Percentiles rank a stretch among this genome's conserved stretches.
phyloP scores from a whole-genome alignment of 768 basidiomycete genomes.

The Mycena sanguinolenta region DNA sequence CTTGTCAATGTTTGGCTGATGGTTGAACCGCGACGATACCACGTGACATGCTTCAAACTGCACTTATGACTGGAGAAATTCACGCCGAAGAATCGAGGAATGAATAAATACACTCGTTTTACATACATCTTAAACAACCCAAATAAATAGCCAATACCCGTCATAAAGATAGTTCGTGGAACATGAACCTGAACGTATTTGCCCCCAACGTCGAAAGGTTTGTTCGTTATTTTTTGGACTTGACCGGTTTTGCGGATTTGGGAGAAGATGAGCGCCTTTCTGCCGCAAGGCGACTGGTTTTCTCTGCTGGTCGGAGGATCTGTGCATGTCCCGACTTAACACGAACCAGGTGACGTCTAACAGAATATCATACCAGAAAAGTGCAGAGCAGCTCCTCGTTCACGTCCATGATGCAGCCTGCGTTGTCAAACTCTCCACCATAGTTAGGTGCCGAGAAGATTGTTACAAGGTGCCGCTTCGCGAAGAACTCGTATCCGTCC shows the following conservation, averaged over 20 bases:
- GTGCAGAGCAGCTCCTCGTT: slow-evolving; percentile 20
- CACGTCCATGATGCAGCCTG: slow-evolving; percentile 54
- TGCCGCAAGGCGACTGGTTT: neutral
- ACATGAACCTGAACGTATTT: too few relatives aligned
- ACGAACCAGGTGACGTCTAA: too few relatives aligned
- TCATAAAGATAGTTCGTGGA: too few relatives aligned
- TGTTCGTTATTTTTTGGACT: neutral
- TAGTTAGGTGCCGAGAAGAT: slow-evolving; percentile 86
- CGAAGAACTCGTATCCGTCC: slow-evolving; percentile 89
- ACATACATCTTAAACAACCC: too few relatives aligned
- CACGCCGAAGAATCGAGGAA: too few relatives aligned
- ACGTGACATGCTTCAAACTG: too few relatives aligned
- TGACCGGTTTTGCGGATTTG: neutral
- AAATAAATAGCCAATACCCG: too few relatives aligned
- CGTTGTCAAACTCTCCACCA: slow-evolving; percentile 86
- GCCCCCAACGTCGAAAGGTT: too few relatives aligned
- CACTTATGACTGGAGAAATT: too few relatives aligned
- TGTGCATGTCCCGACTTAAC: neutral
- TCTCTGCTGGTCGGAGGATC: slow-evolving; percentile 1
- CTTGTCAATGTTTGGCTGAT: too few relatives aligned
- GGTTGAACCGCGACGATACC: neutral
- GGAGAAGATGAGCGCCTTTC: neutral
- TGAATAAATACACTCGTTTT: too few relatives aligned
- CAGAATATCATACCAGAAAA: slow-evolving; percentile 12
- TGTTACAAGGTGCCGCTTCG: slow-evolving; percentile 85